These are phyloP conservation scores for Chloroidium sp. DNA, from an alignment of 163 green algal genomes.

Conservation along the genomic window DNA sequence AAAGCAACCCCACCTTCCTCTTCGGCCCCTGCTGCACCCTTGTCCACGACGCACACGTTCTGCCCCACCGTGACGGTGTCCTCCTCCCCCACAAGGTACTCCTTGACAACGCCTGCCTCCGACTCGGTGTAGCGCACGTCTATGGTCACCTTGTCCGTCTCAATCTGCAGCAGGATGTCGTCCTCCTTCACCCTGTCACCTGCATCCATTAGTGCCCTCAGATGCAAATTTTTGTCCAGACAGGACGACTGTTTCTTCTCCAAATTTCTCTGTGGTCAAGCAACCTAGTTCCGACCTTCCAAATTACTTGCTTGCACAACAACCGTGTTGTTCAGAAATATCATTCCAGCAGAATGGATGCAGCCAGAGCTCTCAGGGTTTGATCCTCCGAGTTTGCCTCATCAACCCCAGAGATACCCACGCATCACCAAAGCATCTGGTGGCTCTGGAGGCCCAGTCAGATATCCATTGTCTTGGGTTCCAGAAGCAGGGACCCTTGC, in stretches of 20 bases:
- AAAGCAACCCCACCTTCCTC: neutral
- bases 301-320: neutral
- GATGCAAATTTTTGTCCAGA: neutral
- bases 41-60: constrained; percentile 62
- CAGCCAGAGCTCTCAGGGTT: too few relatives aligned
- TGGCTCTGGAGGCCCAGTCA: neutral
- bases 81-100: constrained; percentile 64
- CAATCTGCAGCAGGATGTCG: constrained; percentile 88
- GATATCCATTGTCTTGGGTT: neutral
- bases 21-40: constrained; percentile 26
- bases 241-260: too few relatives aligned
- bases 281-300: too few relatives aligned
- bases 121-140: constrained; percentile 62
- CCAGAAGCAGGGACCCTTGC: neutral
- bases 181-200: constrained; percentile 71
- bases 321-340: neutral
- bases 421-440: too few relatives aligned
- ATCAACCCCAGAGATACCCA: too few relatives aligned
- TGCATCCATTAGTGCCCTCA: constrained; percentile 10
- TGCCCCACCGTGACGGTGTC: constrained; percentile 87
- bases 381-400: too few relatives aligned
- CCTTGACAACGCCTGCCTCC: constrained; percentile 51
- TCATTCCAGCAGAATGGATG: neutral
- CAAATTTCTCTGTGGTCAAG: too few relatives aligned
- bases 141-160: constrained; percentile 89